Evolutionary conservation across 306 rosid genomes (phyloP).

Genomic region (Pyrus pyrifolia): DNA sequence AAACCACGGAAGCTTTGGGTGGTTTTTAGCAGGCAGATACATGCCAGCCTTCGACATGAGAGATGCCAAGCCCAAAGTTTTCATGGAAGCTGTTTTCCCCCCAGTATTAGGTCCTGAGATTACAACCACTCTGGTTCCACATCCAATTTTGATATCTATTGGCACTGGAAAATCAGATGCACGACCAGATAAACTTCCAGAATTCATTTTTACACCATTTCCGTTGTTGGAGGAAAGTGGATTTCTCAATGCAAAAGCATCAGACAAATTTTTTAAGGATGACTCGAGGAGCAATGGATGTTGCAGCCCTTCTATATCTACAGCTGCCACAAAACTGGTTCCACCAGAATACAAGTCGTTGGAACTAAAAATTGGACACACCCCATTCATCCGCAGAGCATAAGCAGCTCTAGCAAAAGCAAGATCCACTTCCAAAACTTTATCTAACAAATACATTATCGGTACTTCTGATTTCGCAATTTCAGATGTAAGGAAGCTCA

Average conservation of each 20-base stretch:
- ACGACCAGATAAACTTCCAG: constrained; percentile 24
- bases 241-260: constrained; percentile 22
- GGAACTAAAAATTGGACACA: constrained; percentile 61
- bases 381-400: constrained; percentile 83
- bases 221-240: constrained; percentile 21
- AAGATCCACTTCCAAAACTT: constrained; percentile 67
- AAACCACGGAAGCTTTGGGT: constrained; percentile 91
- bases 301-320: constrained; percentile 62
- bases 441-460: constrained; percentile 55
- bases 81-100: constrained; percentile 96
- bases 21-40: constrained; percentile 76
- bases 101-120: constrained; percentile 98
- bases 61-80: constrained; percentile 78
- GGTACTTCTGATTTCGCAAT: constrained; percentile 44
- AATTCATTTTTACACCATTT: constrained; percentile 17
- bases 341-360: constrained; percentile 24
- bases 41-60: constrained; percentile 98
- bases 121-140: constrained; percentile 76
- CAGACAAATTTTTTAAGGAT: constrained; percentile 36
- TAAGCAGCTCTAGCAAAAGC: constrained; percentile 92
- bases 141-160: constrained; percentile 69
- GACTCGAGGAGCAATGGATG: constrained; percentile 76
- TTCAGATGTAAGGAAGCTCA: constrained; percentile 79
- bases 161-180: constrained; percentile 68
- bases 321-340: constrained; percentile 18